Conservation (phyloP, 768 basidiomycete species). For the Lactarius trivialis region DNA sequence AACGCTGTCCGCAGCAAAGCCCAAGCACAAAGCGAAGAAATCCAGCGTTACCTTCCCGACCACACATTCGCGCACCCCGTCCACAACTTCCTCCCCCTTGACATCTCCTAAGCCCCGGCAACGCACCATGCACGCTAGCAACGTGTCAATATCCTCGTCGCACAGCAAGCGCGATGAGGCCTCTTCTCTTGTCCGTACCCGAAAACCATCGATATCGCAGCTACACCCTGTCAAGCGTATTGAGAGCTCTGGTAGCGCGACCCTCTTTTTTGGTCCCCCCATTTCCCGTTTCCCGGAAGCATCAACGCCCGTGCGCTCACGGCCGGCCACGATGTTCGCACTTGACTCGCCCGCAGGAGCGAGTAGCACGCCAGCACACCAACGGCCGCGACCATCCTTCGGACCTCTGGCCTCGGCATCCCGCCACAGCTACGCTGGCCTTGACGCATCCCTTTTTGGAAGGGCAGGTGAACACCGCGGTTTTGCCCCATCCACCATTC, state of each 20-base stretch:
- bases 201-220: constrained; percentile 19
- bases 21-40: constrained; percentile 10
- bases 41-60: constrained; percentile 23
- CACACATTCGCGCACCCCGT: constrained; percentile 13
- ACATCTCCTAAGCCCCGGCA: constrained; percentile 19
- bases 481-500: background rate
- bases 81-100: constrained; percentile 15
- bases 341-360: constrained; percentile 15
- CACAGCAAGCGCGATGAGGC: constrained; percentile 17
- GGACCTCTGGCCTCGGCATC: background rate
- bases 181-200: constrained; percentile 14
- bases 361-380: constrained; percentile 13
- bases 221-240: constrained; percentile 7
- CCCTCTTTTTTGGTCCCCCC: constrained; percentile 22
- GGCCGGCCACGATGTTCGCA: constrained; percentile 15
- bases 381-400: constrained; percentile 7
- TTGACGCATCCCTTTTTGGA: constrained; percentile 6
- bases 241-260: constrained; percentile 21
- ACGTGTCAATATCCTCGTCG: constrained; percentile 13
- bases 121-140: constrained; percentile 18
- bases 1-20: constrained; percentile 5
- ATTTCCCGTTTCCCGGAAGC: constrained; percentile 7
- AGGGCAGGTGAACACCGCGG: background rate
- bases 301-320: constrained; percentile 5
- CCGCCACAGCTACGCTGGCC: constrained; percentile 20